These are phyloP conservation scores for Ustilago esculenta DNA, from an alignment of 1,284 basidiomycete genomes.

Conservation along the genomic window DNA sequence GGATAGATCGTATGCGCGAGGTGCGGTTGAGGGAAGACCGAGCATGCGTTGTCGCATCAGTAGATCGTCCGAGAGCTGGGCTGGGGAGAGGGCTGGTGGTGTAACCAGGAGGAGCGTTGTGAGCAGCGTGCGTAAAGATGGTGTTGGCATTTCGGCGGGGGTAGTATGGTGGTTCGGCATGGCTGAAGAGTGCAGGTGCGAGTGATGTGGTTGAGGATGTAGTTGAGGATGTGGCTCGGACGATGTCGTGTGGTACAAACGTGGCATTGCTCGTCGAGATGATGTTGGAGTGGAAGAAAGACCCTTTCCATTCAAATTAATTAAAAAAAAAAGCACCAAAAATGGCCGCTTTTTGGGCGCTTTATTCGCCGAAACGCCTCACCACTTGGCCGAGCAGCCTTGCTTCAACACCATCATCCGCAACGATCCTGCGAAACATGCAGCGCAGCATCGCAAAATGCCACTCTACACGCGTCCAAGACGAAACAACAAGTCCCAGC, in stretches of 20 bases:
- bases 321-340: neutral
- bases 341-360: conserved; percentile 10
- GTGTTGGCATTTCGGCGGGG: neutral
- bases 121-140: conserved; percentile 15
- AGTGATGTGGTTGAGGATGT: too few relatives aligned
- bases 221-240: too few relatives aligned
- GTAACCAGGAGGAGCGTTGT: conserved; percentile 18
- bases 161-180: too few relatives aligned
- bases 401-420: conserved; percentile 1
- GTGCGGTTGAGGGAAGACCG: conserved; percentile 6
- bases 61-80: conserved; percentile 31
- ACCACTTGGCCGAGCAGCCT: too few relatives aligned
- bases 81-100: conserved; percentile 4
- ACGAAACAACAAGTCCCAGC: neutral
- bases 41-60: conserved; percentile 37
- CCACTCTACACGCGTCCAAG: too few relatives aligned
- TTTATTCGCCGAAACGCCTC: conserved; percentile 13
- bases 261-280: neutral
- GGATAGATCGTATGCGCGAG: conserved; percentile 10
- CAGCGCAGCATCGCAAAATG: too few relatives aligned
- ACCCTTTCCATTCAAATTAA: too few relatives aligned
- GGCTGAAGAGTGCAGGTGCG: too few relatives aligned
- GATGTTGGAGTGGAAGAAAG: too few relatives aligned
- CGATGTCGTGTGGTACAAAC: neutral
- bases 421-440: too few relatives aligned